These are phyloP conservation scores for Albifimbria verrucaria DNA, from an alignment of 2,329 filamentous ascomycete genomes.

Conservation along the genomic window DNA sequence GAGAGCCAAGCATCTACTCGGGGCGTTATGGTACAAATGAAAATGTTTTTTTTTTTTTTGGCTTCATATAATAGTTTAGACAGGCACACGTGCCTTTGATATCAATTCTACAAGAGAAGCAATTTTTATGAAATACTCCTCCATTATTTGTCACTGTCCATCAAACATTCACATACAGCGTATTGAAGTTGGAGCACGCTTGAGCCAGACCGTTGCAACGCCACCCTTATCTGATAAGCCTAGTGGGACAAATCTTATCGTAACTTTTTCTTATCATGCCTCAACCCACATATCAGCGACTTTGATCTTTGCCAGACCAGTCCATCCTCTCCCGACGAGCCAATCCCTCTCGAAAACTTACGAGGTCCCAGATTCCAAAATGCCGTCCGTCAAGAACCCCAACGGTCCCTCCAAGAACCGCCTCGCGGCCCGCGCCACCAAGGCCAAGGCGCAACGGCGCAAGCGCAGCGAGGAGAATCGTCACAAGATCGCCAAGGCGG, in stretches of 20 bases:
- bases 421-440: slow-evolving; percentile 42
- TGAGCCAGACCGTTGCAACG: neutral
- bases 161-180: too few species aligned
- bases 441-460: slow-evolving; percentile 39
- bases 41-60: too few species aligned
- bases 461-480: slow-evolving; percentile 36
- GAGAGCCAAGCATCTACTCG: neutral
- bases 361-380: too few species aligned
- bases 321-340: neutral
- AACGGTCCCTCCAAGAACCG: slow-evolving; percentile 55
- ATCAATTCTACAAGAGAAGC: too few species aligned
- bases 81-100: too few species aligned
- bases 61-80: too few species aligned
- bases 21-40: too few species aligned
- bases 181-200: too few species aligned
- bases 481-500: slow-evolving; percentile 37
- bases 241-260: neutral
- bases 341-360: neutral
- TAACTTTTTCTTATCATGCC: neutral
- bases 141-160: too few species aligned
- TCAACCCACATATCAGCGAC: neutral
- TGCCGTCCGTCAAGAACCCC: slow-evolving; percentile 57
- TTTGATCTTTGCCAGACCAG: neutral
- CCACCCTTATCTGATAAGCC: neutral
- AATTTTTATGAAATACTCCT: too few species aligned